Base-by-base conservation (phyloP, 179 eudicot genomes). In the Camellia oleifera region DNA sequence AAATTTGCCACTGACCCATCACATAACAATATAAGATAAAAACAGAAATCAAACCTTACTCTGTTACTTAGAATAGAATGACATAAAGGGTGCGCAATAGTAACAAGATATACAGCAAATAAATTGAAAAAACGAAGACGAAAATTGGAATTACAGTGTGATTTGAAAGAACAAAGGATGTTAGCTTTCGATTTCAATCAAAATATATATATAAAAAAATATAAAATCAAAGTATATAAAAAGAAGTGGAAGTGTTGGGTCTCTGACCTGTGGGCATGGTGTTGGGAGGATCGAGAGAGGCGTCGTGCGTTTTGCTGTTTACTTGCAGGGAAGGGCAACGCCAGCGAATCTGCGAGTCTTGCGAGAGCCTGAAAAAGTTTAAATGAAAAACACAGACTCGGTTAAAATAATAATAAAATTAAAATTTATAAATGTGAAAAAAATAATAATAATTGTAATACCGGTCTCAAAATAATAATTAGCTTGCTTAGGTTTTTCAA, bases 251-350 rank as follows among this genome's bases (percentile, higher is more conserved):
- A 32, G 4, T 20, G 52, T 32, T 23, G 13, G 60, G 6, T 20
- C 15, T 20, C 71, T 48, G 48, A 83, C 82, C 80, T 83, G 80
- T 79, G 61, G 82, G 77, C 85, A 83, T 83, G 26, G n/a, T 69
- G 42, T 61, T 45, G 2, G 75, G 6, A 17, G 74, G 81, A 77
- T 82, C 74, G 75, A 50, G 17, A 18, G 77, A 83, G 76, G 61
- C 45, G 63, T 46, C 54, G 57, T 23, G 53, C 42, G 52, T 63
- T 52, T 5, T 32, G 73, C 54, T 74, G 52, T 45, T 74, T 45
- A 42, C 81, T 82, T 78, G 81, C 54, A 74, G 64, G 56, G 69
- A 77, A 74, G 84, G 84, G 69, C 56, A 82, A 60, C 57, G 32
- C 66, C 75, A 66, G 44, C 14, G 52, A 53, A 50, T 50, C 52